Base-by-base conservation (phyloP, 768 basidiomycete species). In the Lactarius vividus region DNA sequence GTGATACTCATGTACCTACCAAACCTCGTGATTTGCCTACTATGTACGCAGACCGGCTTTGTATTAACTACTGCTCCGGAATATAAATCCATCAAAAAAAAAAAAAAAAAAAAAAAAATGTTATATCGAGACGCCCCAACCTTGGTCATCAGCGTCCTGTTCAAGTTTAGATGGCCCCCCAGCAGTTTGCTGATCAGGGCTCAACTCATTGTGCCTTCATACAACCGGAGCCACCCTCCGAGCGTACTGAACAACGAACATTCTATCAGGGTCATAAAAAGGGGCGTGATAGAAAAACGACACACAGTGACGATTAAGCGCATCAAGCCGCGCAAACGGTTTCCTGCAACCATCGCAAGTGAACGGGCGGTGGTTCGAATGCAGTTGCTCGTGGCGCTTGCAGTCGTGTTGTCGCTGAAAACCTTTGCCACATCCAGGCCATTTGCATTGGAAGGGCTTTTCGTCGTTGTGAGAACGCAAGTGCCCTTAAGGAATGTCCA, bases 311-410 rank as follows among this genome's bases (percentile, higher is more conserved):
- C 96, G 79, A 73, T 96, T 96, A 60, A 98, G 82, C 44, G 96
- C 96, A 76, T 98, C 96, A 85, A 97, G 89, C 66, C 96, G 77
- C 35, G 94, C 94, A 80, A 98, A 98, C 71, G 88, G 92, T 80
- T 95, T 92, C 71, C 84, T 83, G 75, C 96, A 98, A 53, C 94
- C 95, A 9, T 95, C 92, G 72, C 96, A 98, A 15, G 85, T 89
- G 75, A 95, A 96, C 66, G 94, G 94, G 26, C 94, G 80, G 72
- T 93, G 89, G 71, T 96, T 96, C 64, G 92, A 88, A 75, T 98
- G 96, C 52, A 98, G 81, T 70, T 95, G 90, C 76, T 97, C 96
- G 72, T 98, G 96, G 2, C 95, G 85, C 75, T 96, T 97, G 78
- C 95, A 97, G 75, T 98, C 96, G 72, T 97, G 96, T 74, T 96